A percentile compares a stretch with the other conserved stretches of the same genome.
These are phyloP conservation scores for Hypocrella siamensis DNA, from an alignment of 2,329 filamentous ascomycete genomes.

Conservation along the genomic window DNA sequence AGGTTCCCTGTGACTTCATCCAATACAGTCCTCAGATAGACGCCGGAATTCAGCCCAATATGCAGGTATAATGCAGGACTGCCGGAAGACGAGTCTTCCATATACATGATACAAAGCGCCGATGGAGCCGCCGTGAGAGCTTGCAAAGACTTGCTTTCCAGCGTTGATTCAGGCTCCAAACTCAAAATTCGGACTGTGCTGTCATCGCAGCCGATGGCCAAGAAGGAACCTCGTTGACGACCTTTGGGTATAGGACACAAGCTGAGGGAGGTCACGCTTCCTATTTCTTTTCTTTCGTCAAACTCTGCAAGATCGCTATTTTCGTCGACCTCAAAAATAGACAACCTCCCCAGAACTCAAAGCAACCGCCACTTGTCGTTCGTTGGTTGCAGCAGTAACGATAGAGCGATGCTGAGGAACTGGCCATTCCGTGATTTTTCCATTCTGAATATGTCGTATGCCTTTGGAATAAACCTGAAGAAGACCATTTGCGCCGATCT, in stretches of 20 bases:
- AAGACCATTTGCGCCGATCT: conserved; percentile 82
- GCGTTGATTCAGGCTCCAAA: conserved; percentile 73
- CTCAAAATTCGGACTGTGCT: conserved; percentile 88
- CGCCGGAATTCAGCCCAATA: conserved; percentile 87
- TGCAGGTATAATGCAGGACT: conserved; percentile 89
- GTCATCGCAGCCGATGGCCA: conserved; percentile 94
- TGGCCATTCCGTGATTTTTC: conserved; percentile 81
- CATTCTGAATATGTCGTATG: conserved; percentile 72
- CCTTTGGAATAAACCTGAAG: conserved; percentile 95
- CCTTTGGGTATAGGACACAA: conserved; percentile 87
- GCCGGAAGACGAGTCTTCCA: conserved; percentile 84
- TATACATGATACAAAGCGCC: conserved; percentile 78
- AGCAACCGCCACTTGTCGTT: conserved; percentile 82
- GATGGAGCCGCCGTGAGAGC: conserved; percentile 83
- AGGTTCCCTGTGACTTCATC: conserved; percentile 93
- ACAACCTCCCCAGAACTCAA: conserved; percentile 93
- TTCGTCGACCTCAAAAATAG: conserved; percentile 92
- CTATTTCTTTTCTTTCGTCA: conserved; percentile 89
- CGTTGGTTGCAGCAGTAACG: conserved; percentile 84
- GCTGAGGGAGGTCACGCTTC: conserved; percentile 88
- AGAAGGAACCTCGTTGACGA: conserved; percentile 72
- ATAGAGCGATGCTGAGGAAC: conserved; percentile 89
- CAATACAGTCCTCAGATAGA: conserved; percentile 87
- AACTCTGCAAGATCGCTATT: conserved; percentile 88
- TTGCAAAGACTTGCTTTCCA: conserved; percentile 90